Evolutionary conservation across 805 yeast species (phyloP), one percentile per base, ranked within the genome.

Genomic region (Candida boidinii): DNA sequence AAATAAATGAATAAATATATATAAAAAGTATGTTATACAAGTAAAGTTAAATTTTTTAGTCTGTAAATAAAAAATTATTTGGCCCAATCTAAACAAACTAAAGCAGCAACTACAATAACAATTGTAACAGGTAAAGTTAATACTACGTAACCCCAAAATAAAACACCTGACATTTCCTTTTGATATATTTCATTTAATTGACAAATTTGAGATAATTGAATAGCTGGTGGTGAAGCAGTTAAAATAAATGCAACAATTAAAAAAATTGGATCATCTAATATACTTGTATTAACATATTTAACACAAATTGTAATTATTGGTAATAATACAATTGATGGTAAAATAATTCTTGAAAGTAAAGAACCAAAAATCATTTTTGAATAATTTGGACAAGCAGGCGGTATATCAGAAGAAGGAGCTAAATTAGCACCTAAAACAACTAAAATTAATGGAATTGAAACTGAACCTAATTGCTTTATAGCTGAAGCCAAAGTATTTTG

Each of bases 161-260:
- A 60, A 13, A 82, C 81, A 19, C 85, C 85, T 0, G 84, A 79
- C 90, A 82, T 82, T 54, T 82, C 94, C 47, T 72, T 76, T 50
- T 82, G 88, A 53, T 72, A 82, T 29, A 81, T 64, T 43, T 75
- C 79, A 51, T 82, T 82, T 45, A 82, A 60, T 49, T 80, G 90
- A 34, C 86, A 79, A 39, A 82, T 82, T 51, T 82, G 94, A 17
- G 87, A 78, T 36, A 82, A 61, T 55, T 82, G 94, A 43, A 82
- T 81, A 4, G 90, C 92, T 2, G 94, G 92, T 3, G 94, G 92
- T 2, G 87, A 73, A 3, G 80, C 73, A 1, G 88, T 81, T 40
- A 82, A 66, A 20, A 82, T 66, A 48, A 82, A 82, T 9, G 85
- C 76, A 27, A 83, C 88, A 39, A 82, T 74, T 46, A 82, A 60